Conservation (phyloP, 1,139 yeast species). For the Zygosaccharomyces pseudobailii region DNA sequence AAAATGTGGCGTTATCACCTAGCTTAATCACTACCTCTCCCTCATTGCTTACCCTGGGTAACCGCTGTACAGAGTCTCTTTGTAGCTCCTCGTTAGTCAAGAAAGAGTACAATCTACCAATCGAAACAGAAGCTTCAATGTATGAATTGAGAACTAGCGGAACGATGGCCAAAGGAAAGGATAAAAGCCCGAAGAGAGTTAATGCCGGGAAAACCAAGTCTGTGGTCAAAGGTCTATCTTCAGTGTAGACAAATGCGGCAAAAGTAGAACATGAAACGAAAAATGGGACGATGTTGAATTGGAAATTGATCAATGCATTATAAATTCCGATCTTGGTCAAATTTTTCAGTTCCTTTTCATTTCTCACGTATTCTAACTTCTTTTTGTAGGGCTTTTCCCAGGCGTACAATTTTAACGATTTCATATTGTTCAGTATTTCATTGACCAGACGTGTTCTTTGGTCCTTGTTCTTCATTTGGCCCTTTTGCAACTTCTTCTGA, state of each 20-base stretch:
- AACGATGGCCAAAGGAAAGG: conserved; percentile 89
- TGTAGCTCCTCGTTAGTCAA: conserved; percentile 78
- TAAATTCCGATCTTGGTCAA: conserved; percentile 73
- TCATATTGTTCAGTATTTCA: conserved; percentile 86
- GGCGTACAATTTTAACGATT: conserved; percentile 86
- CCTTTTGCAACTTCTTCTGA: conserved; percentile 75
- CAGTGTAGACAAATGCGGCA: conserved; percentile 67
- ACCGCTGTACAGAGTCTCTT: conserved; percentile 61
- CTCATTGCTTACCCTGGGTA: conserved; percentile 45
- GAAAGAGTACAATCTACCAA: conserved; percentile 68
- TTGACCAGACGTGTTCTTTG: conserved; percentile 69
- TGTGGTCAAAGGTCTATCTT: conserved; percentile 69
- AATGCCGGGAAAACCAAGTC: conserved; percentile 95
- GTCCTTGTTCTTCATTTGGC: conserved; percentile 64
- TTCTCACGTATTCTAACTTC: conserved; percentile 74
- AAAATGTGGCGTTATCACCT: conserved; percentile 71
- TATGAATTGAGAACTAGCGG: conserved; percentile 86
- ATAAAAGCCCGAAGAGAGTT: conserved; percentile 74
- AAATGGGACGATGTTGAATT: conserved; percentile 87
- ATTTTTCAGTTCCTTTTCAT: conserved; percentile 78
- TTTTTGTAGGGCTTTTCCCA: conserved; percentile 88
- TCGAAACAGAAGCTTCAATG: conserved; percentile 88
- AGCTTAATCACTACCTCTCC: conserved; percentile 67
- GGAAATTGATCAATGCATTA: conserved; percentile 66
- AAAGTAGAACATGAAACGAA: conserved; percentile 89